Evolutionary conservation across 2,329 filamentous ascomycete genomes (phyloP).

Genomic region (Aspergillus luchuensis): DNA sequence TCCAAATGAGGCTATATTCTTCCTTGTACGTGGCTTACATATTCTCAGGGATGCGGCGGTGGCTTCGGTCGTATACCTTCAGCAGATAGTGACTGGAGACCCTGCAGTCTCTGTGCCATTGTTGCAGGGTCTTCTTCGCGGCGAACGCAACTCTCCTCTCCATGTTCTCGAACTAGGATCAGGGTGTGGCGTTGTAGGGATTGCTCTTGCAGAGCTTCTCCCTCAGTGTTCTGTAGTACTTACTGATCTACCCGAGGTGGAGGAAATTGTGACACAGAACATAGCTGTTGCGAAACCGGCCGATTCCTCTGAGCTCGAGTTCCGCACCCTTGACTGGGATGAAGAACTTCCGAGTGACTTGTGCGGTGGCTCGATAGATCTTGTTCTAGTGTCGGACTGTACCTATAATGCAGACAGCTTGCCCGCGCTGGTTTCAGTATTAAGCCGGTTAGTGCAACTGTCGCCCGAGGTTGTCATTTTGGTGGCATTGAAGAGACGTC

Average conservation of each 20-base stretch:
- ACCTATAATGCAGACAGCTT: slow-evolving; percentile 72
- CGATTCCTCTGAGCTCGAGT: slow-evolving; percentile 47
- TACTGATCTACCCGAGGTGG: slow-evolving; percentile 67
- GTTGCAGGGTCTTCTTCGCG: slow-evolving; percentile 38
- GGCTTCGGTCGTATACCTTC: slow-evolving; percentile 57
- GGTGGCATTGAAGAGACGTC: slow-evolving; percentile 67
- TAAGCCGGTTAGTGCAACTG: slow-evolving; percentile 50
- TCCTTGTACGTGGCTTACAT: slow-evolving; percentile 15
- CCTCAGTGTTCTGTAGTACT: slow-evolving; percentile 57
- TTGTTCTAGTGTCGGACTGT: slow-evolving; percentile 70
- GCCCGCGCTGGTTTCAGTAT: slow-evolving; percentile 62
- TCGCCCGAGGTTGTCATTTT: slow-evolving; percentile 57
- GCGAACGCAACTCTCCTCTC: slow-evolving; percentile 36
- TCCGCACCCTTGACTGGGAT: slow-evolving; percentile 66
- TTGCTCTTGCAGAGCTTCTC: slow-evolving; percentile 60
- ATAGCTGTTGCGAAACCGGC: slow-evolving; percentile 48
- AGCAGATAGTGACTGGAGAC: slow-evolving; percentile 43
- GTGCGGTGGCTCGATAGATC: slow-evolving; percentile 48
- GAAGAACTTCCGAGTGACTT: slow-evolving; percentile 50
- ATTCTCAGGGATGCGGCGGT: slow-evolving; percentile 59
- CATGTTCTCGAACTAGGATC: slow-evolving; percentile 66
- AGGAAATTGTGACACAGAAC: slow-evolving; percentile 62
- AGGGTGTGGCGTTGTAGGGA: slow-evolving; percentile 69
- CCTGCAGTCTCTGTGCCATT: slow-evolving; percentile 24
- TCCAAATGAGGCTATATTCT: not conserved